Base-by-base conservation (phyloP, 371 early-diverging fungal genomes). In the Apophysomyces sp. region DNA sequence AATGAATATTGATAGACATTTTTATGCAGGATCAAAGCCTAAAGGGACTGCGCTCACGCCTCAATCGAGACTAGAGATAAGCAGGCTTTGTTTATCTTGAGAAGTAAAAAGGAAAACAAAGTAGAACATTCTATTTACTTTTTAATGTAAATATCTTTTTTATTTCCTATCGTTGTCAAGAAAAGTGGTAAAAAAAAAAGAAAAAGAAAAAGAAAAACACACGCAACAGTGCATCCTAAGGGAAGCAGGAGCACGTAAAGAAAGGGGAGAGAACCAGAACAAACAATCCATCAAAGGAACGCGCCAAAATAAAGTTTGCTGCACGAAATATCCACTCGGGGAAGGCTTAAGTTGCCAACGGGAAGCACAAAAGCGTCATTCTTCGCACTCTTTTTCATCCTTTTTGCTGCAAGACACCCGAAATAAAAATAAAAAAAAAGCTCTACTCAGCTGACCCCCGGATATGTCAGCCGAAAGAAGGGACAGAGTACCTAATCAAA, bases 1-100 rank as follows among this genome's bases (percentile, higher is more conserved):
- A 44, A 21, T 9, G 49, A 44, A 44, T 44, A 44, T 44, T 9
- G 49, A 44, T 44, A 44, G 49, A 26, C 49, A 21, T 44, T 44
- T 44, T n/a, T 21, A 44, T 44, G 49, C 49, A 44, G 49, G 49
- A 44, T 44, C 49, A 44, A 44, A 44, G 49, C 49, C 49, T 44
- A 44, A 44, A 21, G 24, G 49, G 49, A 44, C 49, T 44, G 49
- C 49, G 49, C 49, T 44, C 49, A 16, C 49, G 27, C 49, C 49
- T 44, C 49, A 21, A 44, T 21, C 9, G 21, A 26, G 21, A 44
- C 49, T 21, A 21, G 49, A 18, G 49, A 44, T 44, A 44, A 44
- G 49, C 49, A 44, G 49, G 49, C n/a, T 44, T 44, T 44, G 49
- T 44, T 26, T 44, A 44, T 21, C 11, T 44, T 9, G 49, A 44